Conservation (phyloP, 1,284 basidiomycete genomes). For the Trichosporon inkin region DNA sequence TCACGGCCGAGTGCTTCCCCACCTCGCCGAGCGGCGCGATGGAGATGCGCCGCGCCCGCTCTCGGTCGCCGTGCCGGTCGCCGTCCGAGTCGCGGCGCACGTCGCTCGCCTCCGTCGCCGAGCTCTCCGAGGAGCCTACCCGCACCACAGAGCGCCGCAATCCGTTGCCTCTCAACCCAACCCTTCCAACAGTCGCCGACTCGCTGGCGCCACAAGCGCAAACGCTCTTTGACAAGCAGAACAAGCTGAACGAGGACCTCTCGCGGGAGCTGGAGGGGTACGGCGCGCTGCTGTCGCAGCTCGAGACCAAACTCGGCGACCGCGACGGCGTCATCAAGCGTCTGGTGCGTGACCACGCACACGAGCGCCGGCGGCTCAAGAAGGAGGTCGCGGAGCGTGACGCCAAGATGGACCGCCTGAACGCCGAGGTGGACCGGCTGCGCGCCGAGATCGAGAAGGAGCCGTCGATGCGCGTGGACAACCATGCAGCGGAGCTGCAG, state of each 20-base stretch:
- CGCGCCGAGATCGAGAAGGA: slow-evolving; percentile 14
- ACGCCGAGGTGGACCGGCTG: slow-evolving; percentile 31
- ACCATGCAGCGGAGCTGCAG: background rate
- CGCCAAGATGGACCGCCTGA: slow-evolving; percentile 27
- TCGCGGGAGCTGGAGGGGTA: background rate
- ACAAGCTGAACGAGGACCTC: background rate
- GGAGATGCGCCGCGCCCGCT: background rate
- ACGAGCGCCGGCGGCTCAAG: slow-evolving; percentile 2
- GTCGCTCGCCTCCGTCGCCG: slow-evolving; percentile 2
- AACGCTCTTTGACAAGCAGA: background rate
- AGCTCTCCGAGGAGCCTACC: background rate
- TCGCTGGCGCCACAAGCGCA: background rate
- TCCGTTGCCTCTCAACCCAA: background rate
- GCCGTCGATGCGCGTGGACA: background rate
- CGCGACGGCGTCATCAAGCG: slow-evolving; percentile 5
- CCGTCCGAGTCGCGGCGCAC: background rate
- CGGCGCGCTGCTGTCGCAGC: background rate
- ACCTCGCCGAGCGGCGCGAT: background rate
- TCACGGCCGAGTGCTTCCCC: slow-evolving; percentile 1
- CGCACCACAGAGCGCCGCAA: background rate
- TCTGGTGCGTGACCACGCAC: background rate
- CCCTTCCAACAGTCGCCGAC: background rate
- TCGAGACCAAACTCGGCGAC: slow-evolving; percentile 2
- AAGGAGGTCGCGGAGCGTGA: background rate
- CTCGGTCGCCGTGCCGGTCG: background rate